Base-by-base conservation (phyloP, 2,329 filamentous ascomycete genomes). In the Epichloe amarillans region DNA sequence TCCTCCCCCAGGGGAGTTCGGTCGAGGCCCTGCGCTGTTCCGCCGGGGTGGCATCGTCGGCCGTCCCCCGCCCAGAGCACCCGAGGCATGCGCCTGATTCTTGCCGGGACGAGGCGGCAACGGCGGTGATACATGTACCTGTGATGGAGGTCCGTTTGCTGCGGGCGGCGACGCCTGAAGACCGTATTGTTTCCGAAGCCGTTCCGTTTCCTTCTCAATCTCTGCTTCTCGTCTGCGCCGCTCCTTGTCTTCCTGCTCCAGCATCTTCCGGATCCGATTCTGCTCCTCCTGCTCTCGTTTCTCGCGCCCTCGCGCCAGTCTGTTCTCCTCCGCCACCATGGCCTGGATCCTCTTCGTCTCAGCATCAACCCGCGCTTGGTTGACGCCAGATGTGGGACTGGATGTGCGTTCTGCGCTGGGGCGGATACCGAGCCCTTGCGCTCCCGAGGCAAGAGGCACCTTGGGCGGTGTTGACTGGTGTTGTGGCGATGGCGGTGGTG, bases 151-250 rank as follows among this genome's bases (percentile, higher is more conserved):
- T 53, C 43, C 55, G 68, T 63, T 60, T 46, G 43, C 43, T 51
- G 54, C 45, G 55, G 76, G 72, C 0, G 72, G 45, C 19, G 35
- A 38, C 33, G 19, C 33, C 72, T 74, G 66, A 44, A 79, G 71
- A 46, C 86, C 85, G 58, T 87, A 90, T 58, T 83, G 66, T 57
- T 72, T 78, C 21, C 79, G 72, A 37, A 98, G 71, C 1, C 89
- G 76, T 63, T 93, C 88, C 0, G 93, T 97, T 69, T 98, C 91
- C 54, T 76, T 77, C 19, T 90, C 83, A 1, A 90, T 69, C 57
- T 79, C 77, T 10, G 74, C 77, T 35, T 83, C 76, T 52, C 73
- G 71, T 35, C 66, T 67, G 26, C 68, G 74, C 6, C 55, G 60
- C 57, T 85, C 82, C 51, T 73, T 75, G 26, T 84, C 80, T 61